These are phyloP conservation scores for Colletotrichum zoysiae DNA, from an alignment of 2,329 filamentous ascomycete species.

Conservation along the genomic window DNA sequence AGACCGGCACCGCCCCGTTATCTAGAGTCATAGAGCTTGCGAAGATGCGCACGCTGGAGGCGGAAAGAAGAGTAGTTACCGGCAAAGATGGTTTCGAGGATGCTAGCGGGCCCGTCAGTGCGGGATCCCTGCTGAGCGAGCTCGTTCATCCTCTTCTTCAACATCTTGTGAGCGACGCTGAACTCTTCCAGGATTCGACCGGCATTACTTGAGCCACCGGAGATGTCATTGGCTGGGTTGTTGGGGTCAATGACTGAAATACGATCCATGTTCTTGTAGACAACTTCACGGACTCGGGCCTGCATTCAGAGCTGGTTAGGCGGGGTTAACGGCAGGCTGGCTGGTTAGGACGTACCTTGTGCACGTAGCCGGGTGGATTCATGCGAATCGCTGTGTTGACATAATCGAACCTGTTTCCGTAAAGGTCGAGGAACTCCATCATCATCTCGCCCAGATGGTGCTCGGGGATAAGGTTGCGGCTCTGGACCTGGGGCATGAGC, in stretches of 20 bases:
- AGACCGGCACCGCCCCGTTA: slow-evolving; percentile 9
- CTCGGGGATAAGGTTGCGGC: slow-evolving; percentile 67
- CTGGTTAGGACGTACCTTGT: slow-evolving; percentile 72
- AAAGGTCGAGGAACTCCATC: slow-evolving; percentile 89
- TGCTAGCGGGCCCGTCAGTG: slow-evolving; percentile 58
- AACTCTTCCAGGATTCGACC: slow-evolving; percentile 77
- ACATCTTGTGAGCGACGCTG: slow-evolving; percentile 67
- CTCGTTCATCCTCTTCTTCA: slow-evolving; percentile 70
- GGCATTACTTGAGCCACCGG: slow-evolving; percentile 84
- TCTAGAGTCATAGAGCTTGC: slow-evolving; percentile 59
- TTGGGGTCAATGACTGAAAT: slow-evolving; percentile 95
- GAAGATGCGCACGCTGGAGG: slow-evolving; percentile 74
- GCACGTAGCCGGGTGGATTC: slow-evolving; percentile 78
- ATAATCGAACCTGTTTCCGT: slow-evolving; percentile 85
- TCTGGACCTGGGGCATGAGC: slow-evolving; percentile 78
- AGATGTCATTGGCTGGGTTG: slow-evolving; percentile 85
- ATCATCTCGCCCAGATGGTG: slow-evolving; percentile 84
- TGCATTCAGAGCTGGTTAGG: slow-evolving; percentile 7
- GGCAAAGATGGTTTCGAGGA: slow-evolving; percentile 79
- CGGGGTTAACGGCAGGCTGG: no score
- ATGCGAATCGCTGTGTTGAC: slow-evolving; percentile 79
- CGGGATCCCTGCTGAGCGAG: slow-evolving; percentile 54
- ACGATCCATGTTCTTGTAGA: slow-evolving; percentile 73
- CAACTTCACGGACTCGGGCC: slow-evolving; percentile 48
- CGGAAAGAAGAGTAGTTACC: slow-evolving; percentile 85